Base-by-base conservation (phyloP, 164 flowering plant species). In the Macadamia tetraphylla region DNA sequence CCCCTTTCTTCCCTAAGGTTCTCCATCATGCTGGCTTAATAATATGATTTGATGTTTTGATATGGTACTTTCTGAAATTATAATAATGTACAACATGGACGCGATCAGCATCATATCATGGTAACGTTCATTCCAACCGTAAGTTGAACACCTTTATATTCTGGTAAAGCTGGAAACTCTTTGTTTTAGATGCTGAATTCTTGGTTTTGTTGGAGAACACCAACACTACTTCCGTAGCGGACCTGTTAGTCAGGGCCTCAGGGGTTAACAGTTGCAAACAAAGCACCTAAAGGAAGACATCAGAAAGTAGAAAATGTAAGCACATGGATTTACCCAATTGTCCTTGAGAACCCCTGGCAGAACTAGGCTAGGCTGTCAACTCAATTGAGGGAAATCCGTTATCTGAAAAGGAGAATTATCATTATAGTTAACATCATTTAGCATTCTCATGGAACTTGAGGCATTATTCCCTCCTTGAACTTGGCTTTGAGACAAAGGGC, bases 151-250 rank as follows among this genome's bases (percentile, higher is more conserved):
- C 85, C 83, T 76, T 75, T 80, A 69, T 62, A 73, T 57, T 79
- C 79, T 6, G 85, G 85, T 59, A 82, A 75, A 48, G 85, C 83
- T 29, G 83, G 83, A 69, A 80, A 80, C 62, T 82, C 85, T 68
- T 82, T 83, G 61, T 82, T 80, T 64, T 80, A 83, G 64, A 80
- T 80, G 71, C 83, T 82, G 62, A 82, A 80, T 56, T 78, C 81
- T 64, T 78, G 85, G 58, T 80, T 82, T 67, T 80, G 80, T 29
- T 74, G 85, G 62, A 76, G 75, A 70, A 64, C 70, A 29, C 76
- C 79, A 73, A 73, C 75, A 60, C 67, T 79, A 82, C 64, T 71
- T 82, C 71, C 81, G 68, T 69, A 76, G 55, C 14, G 77, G 70
- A 76, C 81, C 85, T 82, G 75, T 29, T 9, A 43, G n/a, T 44